A percentile compares a stretch with the other conserved stretches of the same genome.
These are phyloP conservation scores for Ecytonucleospora hepatopenaei DNA, from an alignment of 371 early-diverging fungal genomes.

Conservation along the genomic window DNA sequence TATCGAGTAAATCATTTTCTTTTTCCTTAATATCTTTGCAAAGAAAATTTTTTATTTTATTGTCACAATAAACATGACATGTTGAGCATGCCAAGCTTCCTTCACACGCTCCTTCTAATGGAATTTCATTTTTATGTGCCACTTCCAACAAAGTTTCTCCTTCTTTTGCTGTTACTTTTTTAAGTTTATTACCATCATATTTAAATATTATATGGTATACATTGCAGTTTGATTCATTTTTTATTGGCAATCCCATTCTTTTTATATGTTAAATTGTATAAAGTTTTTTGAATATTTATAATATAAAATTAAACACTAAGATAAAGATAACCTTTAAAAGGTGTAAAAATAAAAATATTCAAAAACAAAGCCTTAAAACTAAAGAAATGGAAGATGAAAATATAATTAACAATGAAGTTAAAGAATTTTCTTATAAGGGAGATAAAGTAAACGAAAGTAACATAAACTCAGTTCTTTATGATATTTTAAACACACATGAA, in stretches of 20 bases:
- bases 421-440: constrained; percentile 9
- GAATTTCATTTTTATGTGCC: constrained; percentile 81
- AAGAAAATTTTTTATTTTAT: constrained; percentile 61
- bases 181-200: background rate
- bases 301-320: too few relatives aligned
- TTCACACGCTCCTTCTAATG: constrained; percentile 96
- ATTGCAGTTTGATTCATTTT: constrained; percentile 1
- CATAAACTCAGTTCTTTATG: too few relatives aligned
- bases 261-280: too few relatives aligned
- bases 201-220: constrained; percentile 31
- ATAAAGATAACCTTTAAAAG: too few relatives aligned
- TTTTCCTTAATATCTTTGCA: constrained; percentile 73
- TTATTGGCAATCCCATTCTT: background rate
- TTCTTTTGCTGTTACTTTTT: constrained; percentile 60
- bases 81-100: constrained; percentile 62
- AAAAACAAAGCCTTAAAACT: background rate
- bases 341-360: background rate
- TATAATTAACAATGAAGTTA: constrained; percentile 11
- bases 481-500: background rate
- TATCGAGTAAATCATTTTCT: constrained; percentile 95
- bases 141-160: constrained; percentile 78
- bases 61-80: constrained; percentile 81
- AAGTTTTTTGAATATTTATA: too few relatives aligned
- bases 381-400: background rate
- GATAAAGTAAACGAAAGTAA: background rate